These are phyloP conservation scores for Capsella rubella DNA, from an alignment of 441 rosid species.

Conservation along the genomic window DNA sequence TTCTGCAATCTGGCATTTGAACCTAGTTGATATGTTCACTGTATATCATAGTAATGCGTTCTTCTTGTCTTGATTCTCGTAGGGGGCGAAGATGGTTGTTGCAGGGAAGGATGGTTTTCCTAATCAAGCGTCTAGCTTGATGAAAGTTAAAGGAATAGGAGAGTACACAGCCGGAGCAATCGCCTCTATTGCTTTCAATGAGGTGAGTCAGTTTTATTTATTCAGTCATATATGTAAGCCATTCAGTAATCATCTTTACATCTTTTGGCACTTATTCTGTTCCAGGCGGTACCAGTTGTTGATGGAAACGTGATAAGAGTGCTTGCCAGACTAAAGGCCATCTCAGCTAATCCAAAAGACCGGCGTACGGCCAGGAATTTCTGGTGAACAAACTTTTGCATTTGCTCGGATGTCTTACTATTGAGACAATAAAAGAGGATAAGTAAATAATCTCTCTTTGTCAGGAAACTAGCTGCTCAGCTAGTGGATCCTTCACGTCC, in stretches of 20 bases:
- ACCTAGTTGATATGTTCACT: not conserved
- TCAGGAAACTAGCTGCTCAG: constrained; percentile 89
- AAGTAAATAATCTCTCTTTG: not conserved
- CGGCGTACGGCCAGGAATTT: constrained; percentile 59
- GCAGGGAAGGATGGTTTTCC: constrained; percentile 70
- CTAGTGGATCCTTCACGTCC: constrained; percentile 81
- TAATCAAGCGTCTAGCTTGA: constrained; percentile 56
- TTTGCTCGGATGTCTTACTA: constrained; percentile 5
- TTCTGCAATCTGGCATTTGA: constrained; percentile 16
- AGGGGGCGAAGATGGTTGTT: constrained; percentile 94
- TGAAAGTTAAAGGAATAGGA: constrained; percentile 90
- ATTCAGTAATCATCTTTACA: not conserved
- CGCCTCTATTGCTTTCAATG: constrained; percentile 87
- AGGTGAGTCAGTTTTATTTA: constrained; percentile 53
- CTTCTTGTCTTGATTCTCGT: not conserved
- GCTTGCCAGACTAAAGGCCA: constrained; percentile 77
- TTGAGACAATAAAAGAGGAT: constrained; percentile 18
- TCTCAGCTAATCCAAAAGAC: constrained; percentile 77
- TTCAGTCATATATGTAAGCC: not conserved
- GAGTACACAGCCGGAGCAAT: constrained; percentile 97
- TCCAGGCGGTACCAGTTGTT: constrained; percentile 87
- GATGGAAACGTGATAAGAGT: constrained; percentile 94
- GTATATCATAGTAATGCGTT: not conserved
- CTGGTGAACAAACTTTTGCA: constrained; percentile 60
- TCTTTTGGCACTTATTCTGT: constrained; percentile 30